phyloP scores from a whole-genome alignment of 2,329 filamentous ascomycete genomes.

The Gaeumannomyces sp. region DNA sequence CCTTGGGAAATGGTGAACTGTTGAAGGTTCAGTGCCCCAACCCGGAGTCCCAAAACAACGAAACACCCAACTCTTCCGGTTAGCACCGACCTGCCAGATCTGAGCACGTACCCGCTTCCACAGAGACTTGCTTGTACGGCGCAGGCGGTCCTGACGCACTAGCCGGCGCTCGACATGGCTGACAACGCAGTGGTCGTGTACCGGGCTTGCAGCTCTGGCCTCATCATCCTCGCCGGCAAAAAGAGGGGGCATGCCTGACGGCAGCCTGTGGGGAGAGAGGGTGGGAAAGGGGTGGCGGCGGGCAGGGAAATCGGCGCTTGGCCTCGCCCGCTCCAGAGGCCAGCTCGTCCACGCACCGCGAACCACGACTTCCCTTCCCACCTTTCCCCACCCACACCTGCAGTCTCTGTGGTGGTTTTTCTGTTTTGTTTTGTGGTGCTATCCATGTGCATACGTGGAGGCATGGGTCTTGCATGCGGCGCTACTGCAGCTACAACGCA shows the following conservation, averaged over 20 bases:
- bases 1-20: background rate
- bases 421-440: background rate
- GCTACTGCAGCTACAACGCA: constrained; percentile 3
- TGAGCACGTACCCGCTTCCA: background rate
- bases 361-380: background rate
- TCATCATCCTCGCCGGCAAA: background rate
- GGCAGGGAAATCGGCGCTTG: background rate
- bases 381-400: background rate
- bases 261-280: background rate
- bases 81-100: background rate
- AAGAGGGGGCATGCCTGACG: background rate
- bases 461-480: constrained; percentile 1
- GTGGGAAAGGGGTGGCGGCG: too few relatives aligned
- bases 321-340: background rate
- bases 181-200: background rate
- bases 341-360: background rate
- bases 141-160: background rate
- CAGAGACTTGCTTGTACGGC: background rate
- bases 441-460: background rate
- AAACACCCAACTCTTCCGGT: background rate
- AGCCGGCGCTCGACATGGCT: background rate
- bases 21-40: background rate
- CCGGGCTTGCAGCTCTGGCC: background rate
- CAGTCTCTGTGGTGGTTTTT: background rate
- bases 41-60: background rate